These are phyloP conservation scores for Abrus precatorius DNA, from an alignment of 306 rosid species.

Conservation along the genomic window DNA sequence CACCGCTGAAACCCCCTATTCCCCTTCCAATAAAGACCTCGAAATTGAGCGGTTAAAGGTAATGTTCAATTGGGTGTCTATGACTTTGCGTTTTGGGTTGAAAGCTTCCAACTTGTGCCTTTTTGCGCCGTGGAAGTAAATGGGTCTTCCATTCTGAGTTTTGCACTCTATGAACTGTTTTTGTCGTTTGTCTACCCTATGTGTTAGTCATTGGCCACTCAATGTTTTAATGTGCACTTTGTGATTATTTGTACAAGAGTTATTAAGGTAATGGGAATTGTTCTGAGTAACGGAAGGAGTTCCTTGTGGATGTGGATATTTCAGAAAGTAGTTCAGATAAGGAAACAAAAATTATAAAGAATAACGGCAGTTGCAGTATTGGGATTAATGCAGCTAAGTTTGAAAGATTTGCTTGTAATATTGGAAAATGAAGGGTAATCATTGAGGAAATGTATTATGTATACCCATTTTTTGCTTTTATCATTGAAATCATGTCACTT, in stretches of 20 bases:
- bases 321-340: conserved; percentile 2
- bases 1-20: conserved; percentile 17
- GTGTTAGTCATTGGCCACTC: not conserved
- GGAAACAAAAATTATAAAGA: not conserved
- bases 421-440: not conserved
- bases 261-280: not conserved
- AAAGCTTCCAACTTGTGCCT: conserved; percentile 15
- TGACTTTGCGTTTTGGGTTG: not conserved
- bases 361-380: not conserved
- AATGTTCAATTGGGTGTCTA: not conserved
- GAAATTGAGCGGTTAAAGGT: conserved; percentile 74
- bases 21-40: conserved; percentile 52
- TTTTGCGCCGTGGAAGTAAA: not conserved
- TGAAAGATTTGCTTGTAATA: not conserved
- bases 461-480: not conserved
- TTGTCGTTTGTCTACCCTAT: not conserved
- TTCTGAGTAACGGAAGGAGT: not conserved
- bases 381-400: not conserved
- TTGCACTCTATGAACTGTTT: not conserved
- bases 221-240: conserved; percentile 6
- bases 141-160: not conserved
- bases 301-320: not conserved
- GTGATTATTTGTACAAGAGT: not conserved
- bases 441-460: not conserved
- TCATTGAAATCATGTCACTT: not conserved